phyloP scores from a whole-genome alignment of 768 basidiomycete genomes.

The Agrocybe pediades region DNA sequence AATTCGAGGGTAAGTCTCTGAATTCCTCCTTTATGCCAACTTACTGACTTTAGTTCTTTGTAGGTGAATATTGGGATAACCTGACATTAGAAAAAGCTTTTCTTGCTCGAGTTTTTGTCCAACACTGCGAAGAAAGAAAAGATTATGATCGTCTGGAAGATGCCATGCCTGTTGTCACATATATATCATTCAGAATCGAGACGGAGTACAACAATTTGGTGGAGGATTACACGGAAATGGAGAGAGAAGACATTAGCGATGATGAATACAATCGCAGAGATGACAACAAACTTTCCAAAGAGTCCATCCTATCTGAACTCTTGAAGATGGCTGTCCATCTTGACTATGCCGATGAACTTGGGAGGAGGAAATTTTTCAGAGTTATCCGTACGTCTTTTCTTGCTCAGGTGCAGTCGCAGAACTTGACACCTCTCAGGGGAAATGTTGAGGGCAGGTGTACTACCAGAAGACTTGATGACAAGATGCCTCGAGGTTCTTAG shows the following conservation, averaged over 20 bases:
- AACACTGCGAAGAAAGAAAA: conserved; percentile 67
- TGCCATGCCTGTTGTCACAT: conserved; percentile 81
- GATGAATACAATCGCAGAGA: conserved; percentile 43
- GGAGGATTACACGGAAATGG: conserved; percentile 20
- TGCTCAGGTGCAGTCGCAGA: neutral
- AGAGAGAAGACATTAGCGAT: conserved; percentile 18
- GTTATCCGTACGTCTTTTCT: conserved; percentile 69
- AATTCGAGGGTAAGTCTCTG: conserved; percentile 62
- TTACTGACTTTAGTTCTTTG: conserved; percentile 1
- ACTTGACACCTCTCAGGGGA: conserved; percentile 48
- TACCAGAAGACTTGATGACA: conserved; percentile 72
- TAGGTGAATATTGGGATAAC: conserved; percentile 72
- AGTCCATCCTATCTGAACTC: conserved; percentile 80
- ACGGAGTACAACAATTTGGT: conserved; percentile 60
- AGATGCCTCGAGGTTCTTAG: conserved; percentile 84
- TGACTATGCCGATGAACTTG: conserved; percentile 93
- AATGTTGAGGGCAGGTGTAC: conserved; percentile 72
- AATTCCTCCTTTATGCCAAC: neutral
- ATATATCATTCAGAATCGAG: conserved; percentile 76
- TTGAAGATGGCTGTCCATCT: conserved; percentile 75
- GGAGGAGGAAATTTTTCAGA: conserved; percentile 83
- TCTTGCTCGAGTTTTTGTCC: conserved; percentile 80
- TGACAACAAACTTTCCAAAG: conserved; percentile 50
- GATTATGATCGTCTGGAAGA: conserved; percentile 66
- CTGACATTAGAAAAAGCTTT: conserved; percentile 79